These are phyloP conservation scores for Collybia mongolica DNA, from an alignment of 768 basidiomycete genomes.

Conservation along the genomic window DNA sequence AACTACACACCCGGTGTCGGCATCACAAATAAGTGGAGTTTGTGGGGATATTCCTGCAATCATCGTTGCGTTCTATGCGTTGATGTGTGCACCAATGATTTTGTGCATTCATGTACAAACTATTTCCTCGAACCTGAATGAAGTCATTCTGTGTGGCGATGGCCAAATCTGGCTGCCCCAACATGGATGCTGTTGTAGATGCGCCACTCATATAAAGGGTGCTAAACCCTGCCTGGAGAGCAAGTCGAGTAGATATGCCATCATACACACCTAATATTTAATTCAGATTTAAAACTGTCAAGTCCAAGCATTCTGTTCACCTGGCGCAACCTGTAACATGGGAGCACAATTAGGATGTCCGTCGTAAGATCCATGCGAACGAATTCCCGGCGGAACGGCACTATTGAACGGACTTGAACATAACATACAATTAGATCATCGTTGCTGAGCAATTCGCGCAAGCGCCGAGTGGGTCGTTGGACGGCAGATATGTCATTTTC, in stretches of 20 bases:
- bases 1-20: slow-evolving; percentile 46
- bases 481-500: too few species aligned
- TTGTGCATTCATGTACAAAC: neutral
- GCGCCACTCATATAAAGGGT: slow-evolving; percentile 52
- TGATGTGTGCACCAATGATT: slow-evolving; percentile 2
- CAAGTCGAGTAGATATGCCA: slow-evolving; percentile 51
- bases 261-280: slow-evolving; percentile 35
- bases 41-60: slow-evolving; percentile 46
- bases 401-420: too few species aligned
- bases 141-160: slow-evolving; percentile 57
- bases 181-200: slow-evolving; percentile 52
- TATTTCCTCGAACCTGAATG: slow-evolving; percentile 31
- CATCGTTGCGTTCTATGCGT: slow-evolving; percentile 44
- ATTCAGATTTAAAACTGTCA: too few species aligned
- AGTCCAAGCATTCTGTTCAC: too few species aligned
- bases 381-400: too few species aligned
- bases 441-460: too few species aligned
- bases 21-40: slow-evolving; percentile 52
- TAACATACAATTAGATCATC: too few species aligned
- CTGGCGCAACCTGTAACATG: slow-evolving; percentile 17
- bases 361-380: too few species aligned
- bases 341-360: too few species aligned
- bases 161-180: slow-evolving; percentile 54
- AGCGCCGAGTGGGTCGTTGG: too few species aligned
- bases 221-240: slow-evolving; percentile 49